Conservation (phyloP, 371 early-diverging fungal genomes). For the Rhizopus arrhizus region DNA sequence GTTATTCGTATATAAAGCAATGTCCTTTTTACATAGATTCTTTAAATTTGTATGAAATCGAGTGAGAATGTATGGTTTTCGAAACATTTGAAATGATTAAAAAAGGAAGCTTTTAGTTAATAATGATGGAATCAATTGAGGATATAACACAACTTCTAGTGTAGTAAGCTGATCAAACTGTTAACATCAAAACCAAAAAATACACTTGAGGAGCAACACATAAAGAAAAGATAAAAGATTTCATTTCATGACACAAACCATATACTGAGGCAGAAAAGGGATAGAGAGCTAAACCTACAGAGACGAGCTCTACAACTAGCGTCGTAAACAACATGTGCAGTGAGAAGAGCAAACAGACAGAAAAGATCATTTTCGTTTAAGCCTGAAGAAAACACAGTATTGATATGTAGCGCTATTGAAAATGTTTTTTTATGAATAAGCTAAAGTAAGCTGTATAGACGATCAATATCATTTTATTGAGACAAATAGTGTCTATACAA, state of each 20-base stretch:
- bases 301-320: slow-evolving; percentile 3
- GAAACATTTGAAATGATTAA: slow-evolving; percentile 7
- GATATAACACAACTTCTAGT: neutral
- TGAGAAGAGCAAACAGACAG: slow-evolving; percentile 3
- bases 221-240: slow-evolving; percentile 6
- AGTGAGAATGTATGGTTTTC: too few relatives aligned
- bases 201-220: slow-evolving; percentile 7
- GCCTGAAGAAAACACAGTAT: slow-evolving; percentile 10
- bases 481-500: too few relatives aligned
- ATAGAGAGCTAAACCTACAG: neutral
- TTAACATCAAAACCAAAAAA: slow-evolving; percentile 6
- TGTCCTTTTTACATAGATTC: slow-evolving; percentile 3
- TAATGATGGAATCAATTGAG: neutral
- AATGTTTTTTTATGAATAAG: too few relatives aligned
- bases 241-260: slow-evolving; percentile 6
- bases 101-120: slow-evolving; percentile 2
- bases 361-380: slow-evolving; percentile 4
- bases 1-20: too few relatives aligned
- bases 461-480: too few relatives aligned
- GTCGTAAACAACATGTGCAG: slow-evolving; percentile 3
- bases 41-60: slow-evolving; percentile 1
- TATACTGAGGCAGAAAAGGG: slow-evolving; percentile 4
- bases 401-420: too few relatives aligned
- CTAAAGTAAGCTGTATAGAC: too few relatives aligned
- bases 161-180: slow-evolving; percentile 11